Percentiles rank a stretch among this genome's conserved stretches.
Evolutionary conservation across 192 early-diverging fungal species (phyloP).

Genomic region (Gonapodya sp.): DNA sequence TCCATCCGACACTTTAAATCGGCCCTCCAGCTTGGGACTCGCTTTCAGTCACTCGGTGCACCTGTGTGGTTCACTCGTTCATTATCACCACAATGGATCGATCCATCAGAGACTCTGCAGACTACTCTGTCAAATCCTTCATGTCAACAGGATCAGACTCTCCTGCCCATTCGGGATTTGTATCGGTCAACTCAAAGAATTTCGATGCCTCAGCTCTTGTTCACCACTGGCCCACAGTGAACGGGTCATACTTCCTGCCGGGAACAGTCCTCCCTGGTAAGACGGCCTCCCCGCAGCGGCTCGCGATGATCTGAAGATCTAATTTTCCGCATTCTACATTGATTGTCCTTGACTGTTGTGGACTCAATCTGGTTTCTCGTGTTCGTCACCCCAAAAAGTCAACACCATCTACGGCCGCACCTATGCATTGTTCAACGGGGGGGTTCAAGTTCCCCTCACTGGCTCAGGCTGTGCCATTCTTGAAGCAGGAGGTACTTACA

Average conservation of each 20-base stretch:
- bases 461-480: neutral
- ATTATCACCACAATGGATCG: neutral
- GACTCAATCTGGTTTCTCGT: too few relatives aligned
- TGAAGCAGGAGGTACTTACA: neutral
- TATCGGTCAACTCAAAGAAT: neutral
- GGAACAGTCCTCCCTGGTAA: neutral
- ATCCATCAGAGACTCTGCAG: neutral
- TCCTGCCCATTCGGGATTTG: neutral
- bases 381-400: too few relatives aligned
- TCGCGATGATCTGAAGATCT: too few relatives aligned
- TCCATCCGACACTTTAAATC: neutral
- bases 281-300: too few relatives aligned
- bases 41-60: too few relatives aligned
- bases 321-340: too few relatives aligned
- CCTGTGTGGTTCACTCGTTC: too few relatives aligned
- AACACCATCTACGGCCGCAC: neutral
- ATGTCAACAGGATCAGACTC: neutral
- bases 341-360: too few relatives aligned
- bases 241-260: neutral
- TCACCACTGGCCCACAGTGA: neutral
- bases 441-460: neutral
- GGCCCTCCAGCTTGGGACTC: too few relatives aligned
- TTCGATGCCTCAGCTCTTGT: neutral
- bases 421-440: neutral
- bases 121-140: neutral